These are phyloP conservation scores for Cyclotella cryptica DNA, from an alignment of 108 stramenopile genomes.

Conservation along the genomic window DNA sequence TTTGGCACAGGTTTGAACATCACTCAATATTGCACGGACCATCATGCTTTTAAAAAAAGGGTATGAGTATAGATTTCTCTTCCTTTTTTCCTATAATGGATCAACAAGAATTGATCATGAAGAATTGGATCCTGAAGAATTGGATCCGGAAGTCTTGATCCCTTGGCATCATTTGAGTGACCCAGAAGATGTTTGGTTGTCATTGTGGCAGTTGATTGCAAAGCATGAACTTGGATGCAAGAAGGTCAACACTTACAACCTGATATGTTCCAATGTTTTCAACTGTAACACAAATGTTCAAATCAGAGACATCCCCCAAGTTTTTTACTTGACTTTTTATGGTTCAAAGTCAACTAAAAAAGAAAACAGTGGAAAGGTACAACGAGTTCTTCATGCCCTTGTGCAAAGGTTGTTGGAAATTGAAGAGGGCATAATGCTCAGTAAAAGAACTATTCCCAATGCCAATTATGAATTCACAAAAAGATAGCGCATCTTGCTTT, in stretches of 20 bases:
- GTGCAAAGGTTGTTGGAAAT: not conserved
- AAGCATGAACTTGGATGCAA: not conserved
- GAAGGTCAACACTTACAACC: not conserved
- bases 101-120: not conserved
- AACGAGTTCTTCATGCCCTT: not conserved
- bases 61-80: too few relatives aligned
- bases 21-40: too few relatives aligned
- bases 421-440: not conserved
- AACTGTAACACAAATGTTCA: conserved; percentile 2
- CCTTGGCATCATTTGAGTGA: not conserved
- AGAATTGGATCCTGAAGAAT: not conserved
- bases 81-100: too few relatives aligned
- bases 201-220: not conserved
- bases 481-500: not conserved
- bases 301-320: not conserved
- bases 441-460: not conserved
- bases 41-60: too few relatives aligned
- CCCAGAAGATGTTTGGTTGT: not conserved
- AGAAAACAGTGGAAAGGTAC: not conserved
- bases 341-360: not conserved
- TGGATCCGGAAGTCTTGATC: not conserved
- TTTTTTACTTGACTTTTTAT: not conserved
- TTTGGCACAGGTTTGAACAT: too few relatives aligned
- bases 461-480: not conserved
- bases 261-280: not conserved